Evolutionary conservation across 768 basidiomycete species (phyloP).

Genomic region (Rhizopogon vinicolor): DNA sequence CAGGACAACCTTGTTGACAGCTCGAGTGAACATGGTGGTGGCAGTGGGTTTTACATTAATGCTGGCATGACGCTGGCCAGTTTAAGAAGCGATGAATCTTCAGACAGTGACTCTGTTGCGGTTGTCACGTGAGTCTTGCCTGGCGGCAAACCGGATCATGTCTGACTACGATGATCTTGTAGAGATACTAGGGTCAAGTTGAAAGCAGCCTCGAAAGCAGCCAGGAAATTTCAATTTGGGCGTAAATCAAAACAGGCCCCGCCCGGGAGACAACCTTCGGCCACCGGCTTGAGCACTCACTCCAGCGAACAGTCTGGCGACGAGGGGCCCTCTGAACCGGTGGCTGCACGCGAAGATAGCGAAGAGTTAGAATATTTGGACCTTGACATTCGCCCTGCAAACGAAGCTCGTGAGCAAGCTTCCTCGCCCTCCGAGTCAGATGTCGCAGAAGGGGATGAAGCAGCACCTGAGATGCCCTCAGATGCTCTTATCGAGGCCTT

Average conservation of each 20-base stretch:
- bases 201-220: conserved; percentile 16
- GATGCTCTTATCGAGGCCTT: conserved; percentile 31
- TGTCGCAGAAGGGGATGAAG: conserved; percentile 8
- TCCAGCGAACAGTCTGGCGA: background rate
- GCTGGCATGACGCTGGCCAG: background rate
- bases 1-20: background rate
- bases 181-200: background rate
- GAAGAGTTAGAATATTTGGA: background rate
- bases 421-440: background rate
- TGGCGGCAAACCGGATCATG: background rate
- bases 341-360: background rate
- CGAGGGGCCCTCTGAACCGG: background rate
- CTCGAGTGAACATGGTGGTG: background rate
- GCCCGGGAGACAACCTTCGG: background rate
- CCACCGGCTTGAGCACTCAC: background rate
- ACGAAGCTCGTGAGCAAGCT: background rate
- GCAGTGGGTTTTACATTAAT: background rate
- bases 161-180: background rate
- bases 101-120: background rate
- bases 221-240: conserved; percentile 9
- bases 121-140: background rate
- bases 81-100: background rate
- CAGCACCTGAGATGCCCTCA: conserved; percentile 22
- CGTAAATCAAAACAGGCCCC: conserved; percentile 8
- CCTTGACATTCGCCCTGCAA: background rate